Conservation (phyloP, 2,329 filamentous ascomycete genomes). For the Rasamsonia emersonii region DNA sequence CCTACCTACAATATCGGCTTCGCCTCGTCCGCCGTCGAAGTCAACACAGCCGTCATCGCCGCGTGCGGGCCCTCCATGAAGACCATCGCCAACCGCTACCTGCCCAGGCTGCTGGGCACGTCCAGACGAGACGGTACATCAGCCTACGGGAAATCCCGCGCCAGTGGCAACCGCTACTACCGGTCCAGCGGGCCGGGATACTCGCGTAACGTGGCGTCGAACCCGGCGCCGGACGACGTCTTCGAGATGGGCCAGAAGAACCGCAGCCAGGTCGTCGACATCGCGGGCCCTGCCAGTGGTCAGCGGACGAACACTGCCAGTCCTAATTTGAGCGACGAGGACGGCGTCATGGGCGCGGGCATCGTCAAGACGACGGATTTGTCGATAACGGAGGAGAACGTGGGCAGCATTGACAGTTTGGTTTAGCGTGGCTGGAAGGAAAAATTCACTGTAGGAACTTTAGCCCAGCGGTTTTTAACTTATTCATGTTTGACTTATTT, state of each 20-base stretch:
- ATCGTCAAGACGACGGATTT: conserved; percentile 4
- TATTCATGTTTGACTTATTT: no score
- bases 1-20: conserved; percentile 19
- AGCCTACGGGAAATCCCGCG: conserved; percentile 4
- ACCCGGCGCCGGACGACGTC: conserved; percentile 2
- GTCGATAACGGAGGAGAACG: conserved; percentile 2
- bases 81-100: conserved; percentile 7
- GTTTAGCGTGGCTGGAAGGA: conserved; percentile 3
- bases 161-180: conserved; percentile 2
- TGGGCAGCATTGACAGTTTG: conserved; percentile 2
- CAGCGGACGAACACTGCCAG: conserved; percentile 3
- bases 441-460: no score
- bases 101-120: conserved; percentile 5
- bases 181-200: no score
- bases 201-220: not conserved
- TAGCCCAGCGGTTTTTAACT: no score
- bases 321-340: conserved; percentile 2
- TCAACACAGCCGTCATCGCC: conserved; percentile 20
- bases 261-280: conserved; percentile 1
- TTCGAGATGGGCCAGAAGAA: conserved; percentile 3
- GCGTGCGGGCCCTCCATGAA: conserved; percentile 22
- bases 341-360: conserved; percentile 2
- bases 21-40: conserved; percentile 21
- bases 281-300: not conserved
- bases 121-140: conserved; percentile 5